These are phyloP conservation scores for Secale cereale DNA, from an alignment of 176 grass and related monocot species.

Conservation along the genomic window DNA sequence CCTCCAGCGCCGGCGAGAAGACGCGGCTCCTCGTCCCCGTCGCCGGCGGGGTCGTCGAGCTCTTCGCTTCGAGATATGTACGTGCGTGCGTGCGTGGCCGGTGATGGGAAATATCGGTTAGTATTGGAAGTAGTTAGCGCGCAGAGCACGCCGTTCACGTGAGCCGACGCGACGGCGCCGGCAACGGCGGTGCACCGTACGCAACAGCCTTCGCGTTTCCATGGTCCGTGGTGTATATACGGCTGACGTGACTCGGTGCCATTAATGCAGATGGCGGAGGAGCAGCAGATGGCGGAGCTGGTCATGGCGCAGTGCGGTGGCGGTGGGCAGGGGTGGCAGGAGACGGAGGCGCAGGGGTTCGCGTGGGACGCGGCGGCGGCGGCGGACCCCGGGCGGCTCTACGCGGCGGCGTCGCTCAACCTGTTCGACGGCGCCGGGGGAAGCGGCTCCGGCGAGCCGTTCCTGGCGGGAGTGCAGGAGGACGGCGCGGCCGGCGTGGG, in stretches of 20 bases:
- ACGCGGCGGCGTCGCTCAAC: conserved; percentile 25
- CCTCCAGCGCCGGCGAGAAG: conserved; percentile 19
- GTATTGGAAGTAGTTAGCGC: conserved; percentile 13
- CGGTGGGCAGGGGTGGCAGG: conserved; percentile 28
- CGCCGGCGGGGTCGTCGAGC: conserved; percentile 77
- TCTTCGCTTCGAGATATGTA: conserved; percentile 66
- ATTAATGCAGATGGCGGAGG: conserved; percentile 56
- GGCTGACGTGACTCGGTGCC: background rate
- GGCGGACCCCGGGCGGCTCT: conserved; percentile 39
- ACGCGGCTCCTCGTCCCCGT: conserved; percentile 65
- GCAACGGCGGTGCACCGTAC: background rate
- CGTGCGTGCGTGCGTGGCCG: background rate
- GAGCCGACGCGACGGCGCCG: conserved; percentile 22
- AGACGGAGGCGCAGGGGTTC: conserved; percentile 29
- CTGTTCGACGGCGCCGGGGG: conserved; percentile 37
- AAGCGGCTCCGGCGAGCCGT: conserved; percentile 14
- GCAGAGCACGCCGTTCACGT: conserved; percentile 36
- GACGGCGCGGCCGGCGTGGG: conserved; percentile 3
- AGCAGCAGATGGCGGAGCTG: conserved; percentile 71
- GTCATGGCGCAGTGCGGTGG: conserved; percentile 65
- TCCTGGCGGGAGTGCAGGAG: conserved; percentile 29
- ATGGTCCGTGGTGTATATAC: background rate
- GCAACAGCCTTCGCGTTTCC: conserved; percentile 52
- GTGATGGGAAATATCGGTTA: background rate
- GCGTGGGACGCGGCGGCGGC: conserved; percentile 42